Percentiles rank a stretch among this genome's conserved stretches.
These are phyloP conservation scores for Boletales sp. DNA, from an alignment of 768 basidiomycete genomes.

Conservation along the genomic window DNA sequence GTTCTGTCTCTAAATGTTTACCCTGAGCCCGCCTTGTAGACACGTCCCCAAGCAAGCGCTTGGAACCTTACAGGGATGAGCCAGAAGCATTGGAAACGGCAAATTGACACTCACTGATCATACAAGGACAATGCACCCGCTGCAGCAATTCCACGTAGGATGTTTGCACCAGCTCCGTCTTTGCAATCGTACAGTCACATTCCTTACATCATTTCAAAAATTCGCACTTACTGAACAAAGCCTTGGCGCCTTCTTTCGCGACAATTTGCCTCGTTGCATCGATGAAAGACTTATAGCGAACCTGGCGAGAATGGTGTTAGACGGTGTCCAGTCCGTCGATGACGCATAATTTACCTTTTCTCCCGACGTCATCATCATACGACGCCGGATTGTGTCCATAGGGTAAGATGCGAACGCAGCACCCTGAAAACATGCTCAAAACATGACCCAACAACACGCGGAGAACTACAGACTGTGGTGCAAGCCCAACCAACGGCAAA, in stretches of 20 bases:
- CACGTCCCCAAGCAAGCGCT: constrained; percentile 52
- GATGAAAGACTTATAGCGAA: constrained; percentile 38
- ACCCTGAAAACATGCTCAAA: constrained; percentile 20
- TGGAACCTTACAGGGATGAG: constrained; percentile 36
- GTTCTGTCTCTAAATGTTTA: constrained; percentile 1
- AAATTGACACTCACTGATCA: constrained; percentile 42
- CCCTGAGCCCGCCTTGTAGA: constrained; percentile 45
- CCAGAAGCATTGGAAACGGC: neutral
- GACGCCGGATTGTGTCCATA: constrained; percentile 41
- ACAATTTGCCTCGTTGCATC: constrained; percentile 39
- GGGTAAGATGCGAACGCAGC: constrained; percentile 40
- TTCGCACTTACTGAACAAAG: constrained; percentile 34
- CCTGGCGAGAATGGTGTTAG: constrained; percentile 15
- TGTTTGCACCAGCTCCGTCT: constrained; percentile 60
- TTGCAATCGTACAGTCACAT: constrained; percentile 9
- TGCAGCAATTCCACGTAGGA: constrained; percentile 50
- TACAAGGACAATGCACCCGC: constrained; percentile 58
- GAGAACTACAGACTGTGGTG: constrained; percentile 32
- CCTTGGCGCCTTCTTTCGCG: constrained; percentile 37
- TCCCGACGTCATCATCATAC: constrained; percentile 49
- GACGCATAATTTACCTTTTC: constrained; percentile 21
- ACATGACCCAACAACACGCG: neutral
- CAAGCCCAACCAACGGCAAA: constrained; percentile 41
- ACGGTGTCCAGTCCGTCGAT: neutral
- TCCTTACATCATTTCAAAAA: neutral